Percentiles rank a stretch among this genome's conserved stretches.
These are phyloP conservation scores for Herpetomonas samuelpessoai DNA, from an alignment of 208 protist species.

Conservation along the genomic window DNA sequence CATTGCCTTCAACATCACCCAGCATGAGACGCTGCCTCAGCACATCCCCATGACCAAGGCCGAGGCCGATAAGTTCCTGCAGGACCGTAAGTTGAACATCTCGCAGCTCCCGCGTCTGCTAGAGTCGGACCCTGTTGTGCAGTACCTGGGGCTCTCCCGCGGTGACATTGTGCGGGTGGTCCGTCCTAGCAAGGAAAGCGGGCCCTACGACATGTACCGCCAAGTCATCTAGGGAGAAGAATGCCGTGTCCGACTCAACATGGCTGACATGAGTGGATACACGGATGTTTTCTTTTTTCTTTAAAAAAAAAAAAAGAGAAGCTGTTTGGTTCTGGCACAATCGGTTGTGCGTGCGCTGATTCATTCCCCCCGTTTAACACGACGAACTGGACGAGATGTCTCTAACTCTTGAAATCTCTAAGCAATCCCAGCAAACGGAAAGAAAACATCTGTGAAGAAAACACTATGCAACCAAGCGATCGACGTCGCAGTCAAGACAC, in stretches of 20 bases:
- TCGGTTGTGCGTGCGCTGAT: conserved; percentile 5
- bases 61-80: conserved; percentile 80
- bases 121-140: conserved; percentile 93
- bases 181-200: conserved; percentile 92
- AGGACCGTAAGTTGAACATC: conserved; percentile 84
- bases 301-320: conserved; percentile 7
- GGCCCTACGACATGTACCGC: conserved; percentile 97
- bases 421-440: too few relatives aligned
- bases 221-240: conserved; percentile 84
- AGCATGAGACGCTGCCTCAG: conserved; percentile 94
- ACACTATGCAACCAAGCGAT: too few relatives aligned
- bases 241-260: not conserved
- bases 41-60: conserved; percentile 80
- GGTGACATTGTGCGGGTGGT: conserved; percentile 96
- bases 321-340: not conserved
- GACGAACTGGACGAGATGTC: too few relatives aligned
- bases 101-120: conserved; percentile 96
- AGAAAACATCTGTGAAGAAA: too few relatives aligned
- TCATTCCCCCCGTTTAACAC: too few relatives aligned
- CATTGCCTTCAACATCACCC: conserved; percentile 94
- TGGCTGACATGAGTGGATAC: conserved; percentile 2
- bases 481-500: too few relatives aligned
- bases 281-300: conserved; percentile 1
- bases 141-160: conserved; percentile 91
- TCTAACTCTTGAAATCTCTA: too few relatives aligned